A percentile compares a stretch with the other conserved stretches of the same genome.
These are phyloP conservation scores for Spatholobus suberectus DNA, from an alignment of 306 rosid species.

Conservation along the genomic window DNA sequence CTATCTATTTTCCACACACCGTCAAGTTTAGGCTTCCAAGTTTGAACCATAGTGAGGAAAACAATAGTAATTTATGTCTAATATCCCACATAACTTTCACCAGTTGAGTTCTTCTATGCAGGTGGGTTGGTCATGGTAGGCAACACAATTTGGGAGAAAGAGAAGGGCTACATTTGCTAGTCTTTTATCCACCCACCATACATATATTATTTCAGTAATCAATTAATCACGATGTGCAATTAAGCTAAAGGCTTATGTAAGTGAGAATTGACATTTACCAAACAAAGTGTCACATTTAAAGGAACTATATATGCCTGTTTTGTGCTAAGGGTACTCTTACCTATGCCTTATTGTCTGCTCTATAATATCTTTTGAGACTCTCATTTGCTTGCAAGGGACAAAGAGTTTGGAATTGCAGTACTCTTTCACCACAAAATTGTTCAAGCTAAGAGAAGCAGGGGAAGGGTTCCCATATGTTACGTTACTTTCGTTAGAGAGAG, in stretches of 20 bases:
- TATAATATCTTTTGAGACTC: constrained; percentile 39
- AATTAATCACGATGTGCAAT: constrained; percentile 50
- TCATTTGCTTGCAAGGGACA: constrained; percentile 53
- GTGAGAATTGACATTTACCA: constrained; percentile 58
- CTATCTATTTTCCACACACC: constrained; percentile 32
- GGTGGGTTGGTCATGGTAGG: constrained; percentile 51
- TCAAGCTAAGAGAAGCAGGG: constrained; percentile 36
- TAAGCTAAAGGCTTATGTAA: constrained; percentile 43
- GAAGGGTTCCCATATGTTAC: constrained; percentile 51
- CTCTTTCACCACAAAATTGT: constrained; percentile 45
- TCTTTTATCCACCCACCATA: constrained; percentile 44
- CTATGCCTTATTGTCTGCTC: constrained; percentile 43
- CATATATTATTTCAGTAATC: constrained; percentile 32
- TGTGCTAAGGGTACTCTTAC: constrained; percentile 43
- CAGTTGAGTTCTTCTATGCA: constrained; percentile 37
- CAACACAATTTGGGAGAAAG: constrained; percentile 42
- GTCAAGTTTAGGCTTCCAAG: constrained; percentile 43
- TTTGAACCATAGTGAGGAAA: constrained; percentile 30
- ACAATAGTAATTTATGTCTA: constrained; percentile 43
- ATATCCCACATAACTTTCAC: constrained; percentile 40
- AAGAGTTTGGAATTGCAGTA: constrained; percentile 48
- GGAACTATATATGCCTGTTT: constrained; percentile 33
- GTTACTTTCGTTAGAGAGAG: constrained; percentile 41
- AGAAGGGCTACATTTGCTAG: constrained; percentile 30
- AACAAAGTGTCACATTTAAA: constrained; percentile 50